Percentiles rank a stretch among this genome's conserved stretches.
Conservation (phyloP, 2,329 filamentous ascomycete genomes). For the Claviceps arundinis region DNA sequence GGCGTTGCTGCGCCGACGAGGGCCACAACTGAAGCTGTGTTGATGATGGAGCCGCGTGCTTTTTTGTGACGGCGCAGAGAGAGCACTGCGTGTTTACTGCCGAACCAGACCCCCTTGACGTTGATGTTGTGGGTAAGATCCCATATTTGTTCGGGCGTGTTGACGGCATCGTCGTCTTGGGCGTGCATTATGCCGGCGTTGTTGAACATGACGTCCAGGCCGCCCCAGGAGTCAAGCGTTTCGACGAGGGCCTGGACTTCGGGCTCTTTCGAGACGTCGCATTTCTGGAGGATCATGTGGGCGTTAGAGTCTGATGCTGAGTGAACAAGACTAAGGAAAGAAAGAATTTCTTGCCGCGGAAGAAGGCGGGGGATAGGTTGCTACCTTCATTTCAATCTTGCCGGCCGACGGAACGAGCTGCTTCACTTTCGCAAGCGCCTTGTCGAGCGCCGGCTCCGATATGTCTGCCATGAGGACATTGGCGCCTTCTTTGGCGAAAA, state of each 20-base stretch:
- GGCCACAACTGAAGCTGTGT: slow-evolving; percentile 81
- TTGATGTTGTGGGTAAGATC: slow-evolving; percentile 89
- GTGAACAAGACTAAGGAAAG: neutral
- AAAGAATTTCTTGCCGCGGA: neutral
- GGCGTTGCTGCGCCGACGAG: slow-evolving; percentile 78
- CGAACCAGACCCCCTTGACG: slow-evolving; percentile 97
- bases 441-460: slow-evolving; percentile 63
- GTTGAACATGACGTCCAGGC: slow-evolving; percentile 89
- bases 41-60: slow-evolving; percentile 71
- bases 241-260: slow-evolving; percentile 66
- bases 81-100: slow-evolving; percentile 80
- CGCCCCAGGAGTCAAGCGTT: slow-evolving; percentile 69
- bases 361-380: neutral
- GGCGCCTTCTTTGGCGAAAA: slow-evolving; percentile 81
- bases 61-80: slow-evolving; percentile 70
- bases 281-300: slow-evolving; percentile 14
- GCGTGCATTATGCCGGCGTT: slow-evolving; percentile 96
- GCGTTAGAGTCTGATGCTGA: neutral
- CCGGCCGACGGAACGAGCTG: slow-evolving; percentile 50
- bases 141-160: slow-evolving; percentile 85
- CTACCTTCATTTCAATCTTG: slow-evolving; percentile 46
- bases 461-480: slow-evolving; percentile 78
- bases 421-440: slow-evolving; percentile 61
- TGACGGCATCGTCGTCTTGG: slow-evolving; percentile 63
- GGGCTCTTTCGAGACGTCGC: slow-evolving; percentile 77